A percentile compares a stretch with the other conserved stretches of the same genome.
phyloP scores from a whole-genome alignment of 306 rosid genomes.

The Acacia crassicarpa region DNA sequence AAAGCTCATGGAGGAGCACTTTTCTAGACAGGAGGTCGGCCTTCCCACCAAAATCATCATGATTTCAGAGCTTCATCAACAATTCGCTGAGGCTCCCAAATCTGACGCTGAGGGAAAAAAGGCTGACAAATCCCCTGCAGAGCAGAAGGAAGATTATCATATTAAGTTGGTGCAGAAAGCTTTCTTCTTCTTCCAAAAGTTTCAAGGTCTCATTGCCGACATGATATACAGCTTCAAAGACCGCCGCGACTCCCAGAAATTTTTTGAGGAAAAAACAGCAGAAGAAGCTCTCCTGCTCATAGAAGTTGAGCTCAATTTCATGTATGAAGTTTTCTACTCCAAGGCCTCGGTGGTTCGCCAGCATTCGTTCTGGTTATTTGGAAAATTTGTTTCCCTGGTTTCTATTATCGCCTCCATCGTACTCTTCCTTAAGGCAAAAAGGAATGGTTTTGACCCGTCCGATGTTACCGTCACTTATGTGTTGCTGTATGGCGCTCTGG shows the following conservation, averaged over 20 bases:
- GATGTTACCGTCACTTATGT: neutral
- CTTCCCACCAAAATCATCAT: constrained; percentile 17
- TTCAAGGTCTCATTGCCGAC: neutral
- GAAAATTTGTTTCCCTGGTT: neutral
- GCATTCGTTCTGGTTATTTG: accelerated
- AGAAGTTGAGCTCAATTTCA: neutral
- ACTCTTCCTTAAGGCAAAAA: neutral
- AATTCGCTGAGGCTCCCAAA: neutral
- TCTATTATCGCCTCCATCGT: accelerated
- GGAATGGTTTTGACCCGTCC: neutral
- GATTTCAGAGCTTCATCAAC: neutral
- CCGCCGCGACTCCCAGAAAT: accelerated
- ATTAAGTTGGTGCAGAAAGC: neutral
- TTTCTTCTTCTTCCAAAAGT: neutral
- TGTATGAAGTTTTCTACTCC: constrained; percentile 1
- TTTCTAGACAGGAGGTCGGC: neutral
- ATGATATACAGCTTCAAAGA: neutral
- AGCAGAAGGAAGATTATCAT: no score
- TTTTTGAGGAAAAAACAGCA: neutral
- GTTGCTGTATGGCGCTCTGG: neutral
- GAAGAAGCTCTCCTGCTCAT: neutral
- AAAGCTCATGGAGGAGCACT: constrained; percentile 34
- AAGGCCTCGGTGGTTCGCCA: neutral
- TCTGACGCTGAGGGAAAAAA: no score
- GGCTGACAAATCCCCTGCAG: no score